A percentile compares a stretch with the other conserved stretches of the same genome.
Evolutionary conservation across 306 rosid genomes (phyloP).

Genomic region (Mucuna pruriens): DNA sequence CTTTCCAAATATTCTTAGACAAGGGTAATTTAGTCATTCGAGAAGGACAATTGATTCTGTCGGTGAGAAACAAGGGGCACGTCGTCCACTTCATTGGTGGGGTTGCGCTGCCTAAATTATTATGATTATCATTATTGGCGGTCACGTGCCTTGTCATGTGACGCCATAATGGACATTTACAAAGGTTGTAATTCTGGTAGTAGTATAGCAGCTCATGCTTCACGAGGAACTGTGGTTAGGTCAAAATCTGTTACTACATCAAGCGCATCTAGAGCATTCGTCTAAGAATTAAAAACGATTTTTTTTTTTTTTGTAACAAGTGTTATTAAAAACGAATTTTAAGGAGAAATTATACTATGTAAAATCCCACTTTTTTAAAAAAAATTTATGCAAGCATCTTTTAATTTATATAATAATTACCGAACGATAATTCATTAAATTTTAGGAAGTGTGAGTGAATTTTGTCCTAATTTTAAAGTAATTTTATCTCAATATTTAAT

Average conservation of each 20-base stretch:
- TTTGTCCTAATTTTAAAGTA: too few species aligned
- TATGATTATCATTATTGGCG: constrained; percentile 23
- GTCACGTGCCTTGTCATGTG: constrained; percentile 40
- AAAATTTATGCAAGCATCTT: too few species aligned
- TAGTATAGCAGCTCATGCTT: constrained; percentile 15
- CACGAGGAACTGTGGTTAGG: background rate
- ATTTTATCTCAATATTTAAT: too few species aligned
- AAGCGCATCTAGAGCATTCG: background rate
- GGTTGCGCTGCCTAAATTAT: constrained; percentile 1
- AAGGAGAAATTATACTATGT: too few species aligned
- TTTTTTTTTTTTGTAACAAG: too few species aligned
- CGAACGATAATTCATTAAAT: too few species aligned
- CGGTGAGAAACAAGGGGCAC: constrained; percentile 22
- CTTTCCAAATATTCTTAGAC: background rate
- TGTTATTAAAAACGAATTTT: too few species aligned
- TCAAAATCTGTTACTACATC: background rate
- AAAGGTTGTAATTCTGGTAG: background rate
- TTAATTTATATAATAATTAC: too few species aligned
- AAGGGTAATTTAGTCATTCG: constrained; percentile 8
- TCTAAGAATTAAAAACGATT: background rate
- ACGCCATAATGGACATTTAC: constrained; percentile 11
- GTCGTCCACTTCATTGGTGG: constrained; percentile 3
- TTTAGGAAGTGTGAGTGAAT: too few species aligned
- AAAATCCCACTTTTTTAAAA: too few species aligned
- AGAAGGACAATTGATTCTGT: background rate